Percentiles rank a stretch among this genome's conserved stretches.
phyloP scores from a whole-genome alignment of 805 yeast species.

The Nadsonia fulvescens region DNA sequence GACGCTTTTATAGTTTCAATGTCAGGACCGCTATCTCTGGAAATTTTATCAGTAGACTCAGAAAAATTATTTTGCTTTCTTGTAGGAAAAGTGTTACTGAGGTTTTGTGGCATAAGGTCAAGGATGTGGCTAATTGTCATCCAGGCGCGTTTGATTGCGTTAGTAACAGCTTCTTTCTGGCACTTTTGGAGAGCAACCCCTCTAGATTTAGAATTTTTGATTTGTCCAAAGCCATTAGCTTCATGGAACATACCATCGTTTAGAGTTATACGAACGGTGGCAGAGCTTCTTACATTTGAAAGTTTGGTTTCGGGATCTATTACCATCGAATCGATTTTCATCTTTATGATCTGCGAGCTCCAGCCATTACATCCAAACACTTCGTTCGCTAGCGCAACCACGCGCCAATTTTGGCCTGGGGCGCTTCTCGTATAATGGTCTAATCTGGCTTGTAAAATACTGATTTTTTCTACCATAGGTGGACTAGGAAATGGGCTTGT shows the following conservation, averaged over 20 bases:
- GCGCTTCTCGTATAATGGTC: too few relatives aligned
- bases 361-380: slow-evolving; percentile 69
- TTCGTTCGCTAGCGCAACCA: slow-evolving; percentile 52
- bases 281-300: slow-evolving; percentile 13
- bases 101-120: too few relatives aligned
- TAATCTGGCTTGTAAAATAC: too few relatives aligned
- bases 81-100: too few relatives aligned
- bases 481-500: too few relatives aligned
- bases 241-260: slow-evolving; percentile 72
- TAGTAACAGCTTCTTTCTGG: slow-evolving; percentile 71
- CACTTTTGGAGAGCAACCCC: slow-evolving; percentile 67
- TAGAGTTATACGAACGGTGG: slow-evolving; percentile 45
- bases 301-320: slow-evolving; percentile 8
- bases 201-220: slow-evolving; percentile 31
- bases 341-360: slow-evolving; percentile 41
- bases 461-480: too few relatives aligned
- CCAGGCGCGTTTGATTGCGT: slow-evolving; percentile 64
- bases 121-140: too few relatives aligned
- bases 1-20: too few relatives aligned
- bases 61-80: too few relatives aligned
- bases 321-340: slow-evolving; percentile 37
- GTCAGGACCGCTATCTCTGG: too few relatives aligned
- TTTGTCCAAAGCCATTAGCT: slow-evolving; percentile 57
- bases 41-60: too few relatives aligned
- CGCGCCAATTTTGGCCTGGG: too few relatives aligned